Base-by-base conservation (phyloP, 2,329 filamentous ascomycete species). In the Claviceps sp. region DNA sequence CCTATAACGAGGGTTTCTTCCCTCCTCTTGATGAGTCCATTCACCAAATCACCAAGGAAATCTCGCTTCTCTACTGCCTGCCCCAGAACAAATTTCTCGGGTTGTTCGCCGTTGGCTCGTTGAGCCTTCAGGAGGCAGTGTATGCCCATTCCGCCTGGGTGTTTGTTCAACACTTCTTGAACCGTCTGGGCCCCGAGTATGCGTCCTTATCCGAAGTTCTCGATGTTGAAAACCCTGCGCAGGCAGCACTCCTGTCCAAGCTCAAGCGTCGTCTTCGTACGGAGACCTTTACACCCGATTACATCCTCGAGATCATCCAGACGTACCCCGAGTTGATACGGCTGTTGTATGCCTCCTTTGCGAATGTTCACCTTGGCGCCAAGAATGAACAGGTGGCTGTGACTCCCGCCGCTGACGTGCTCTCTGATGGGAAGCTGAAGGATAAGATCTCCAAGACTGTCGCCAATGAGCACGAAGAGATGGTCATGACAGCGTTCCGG, bases 91-190 rank as follows among this genome's bases (percentile, higher is more conserved):
- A 90, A 70, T 88, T 98, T 67, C 91, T 96, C 70, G 74, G 77
- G 54, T 81, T 95, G 60, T 98, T 98, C 68, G 86, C 87, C 49
- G 82, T 80, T 16, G 90, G 90, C 48, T 80, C 85, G 60, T 76
- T 98, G 57, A 96, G 90, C 64, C 76, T 98, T 50, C 93, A 98
- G 68, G 93, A 98, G 72, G 90, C 91, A 13, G 89, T 96, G 62
- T 98, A 98, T 66, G 90, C 89, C 30, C 93, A 98, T 72, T 95
- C 88, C 65, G 88, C 94, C 6, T 96, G 91, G 87, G 89, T 97
- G 37, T 98, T 96, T 63, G 86, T 96, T 40, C 89, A 95, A 64
- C 93, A 98, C 70, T 98, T 98, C 78, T 76, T 98, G 60, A 98
- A 98, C 74, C 85, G 93, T 57, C 78, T 98, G 18, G 91, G 84